Conservation (phyloP, 805 yeast species). For the Wickerhamiella alocasiicola region DNA sequence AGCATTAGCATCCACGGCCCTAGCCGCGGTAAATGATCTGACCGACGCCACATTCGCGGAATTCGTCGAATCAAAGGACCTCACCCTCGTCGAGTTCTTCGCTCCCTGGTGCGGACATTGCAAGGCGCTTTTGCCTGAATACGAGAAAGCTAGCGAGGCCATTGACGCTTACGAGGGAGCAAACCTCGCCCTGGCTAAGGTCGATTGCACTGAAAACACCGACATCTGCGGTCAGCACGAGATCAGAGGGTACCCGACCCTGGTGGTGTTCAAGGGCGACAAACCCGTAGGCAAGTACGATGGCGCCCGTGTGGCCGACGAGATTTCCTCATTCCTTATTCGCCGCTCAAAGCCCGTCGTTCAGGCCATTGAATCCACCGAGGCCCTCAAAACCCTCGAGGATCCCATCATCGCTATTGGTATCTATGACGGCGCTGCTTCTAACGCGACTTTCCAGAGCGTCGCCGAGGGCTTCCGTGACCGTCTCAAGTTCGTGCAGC, state of each 20-base stretch:
- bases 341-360: conserved; percentile 76
- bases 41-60: conserved; percentile 50
- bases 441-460: conserved; percentile 46
- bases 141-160: conserved; percentile 24
- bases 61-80: conserved; percentile 57
- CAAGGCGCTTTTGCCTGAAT: conserved; percentile 29
- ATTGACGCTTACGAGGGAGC: conserved; percentile 14
- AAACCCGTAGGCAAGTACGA: conserved; percentile 48
- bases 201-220: conserved; percentile 77
- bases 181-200: conserved; percentile 48
- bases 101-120: conserved; percentile 99
- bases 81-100: conserved; percentile 77
- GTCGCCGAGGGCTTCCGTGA: conserved; percentile 58
- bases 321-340: conserved; percentile 66
- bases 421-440: conserved; percentile 38
- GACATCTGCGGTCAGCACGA: conserved; percentile 52
- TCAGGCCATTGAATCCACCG: conserved; percentile 38
- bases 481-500: conserved; percentile 45
- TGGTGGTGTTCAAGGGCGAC: conserved; percentile 49
- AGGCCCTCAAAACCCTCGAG: conserved; percentile 31
- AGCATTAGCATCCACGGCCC: too few species aligned
- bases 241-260: conserved; percentile 73
- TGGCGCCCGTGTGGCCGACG: conserved; percentile 74
- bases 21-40: too few species aligned
- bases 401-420: conserved; percentile 33